These are phyloP conservation scores for Aspergillus sclerotioniger DNA, from an alignment of 495 filamentous ascomycete species.

Conservation along the genomic window DNA sequence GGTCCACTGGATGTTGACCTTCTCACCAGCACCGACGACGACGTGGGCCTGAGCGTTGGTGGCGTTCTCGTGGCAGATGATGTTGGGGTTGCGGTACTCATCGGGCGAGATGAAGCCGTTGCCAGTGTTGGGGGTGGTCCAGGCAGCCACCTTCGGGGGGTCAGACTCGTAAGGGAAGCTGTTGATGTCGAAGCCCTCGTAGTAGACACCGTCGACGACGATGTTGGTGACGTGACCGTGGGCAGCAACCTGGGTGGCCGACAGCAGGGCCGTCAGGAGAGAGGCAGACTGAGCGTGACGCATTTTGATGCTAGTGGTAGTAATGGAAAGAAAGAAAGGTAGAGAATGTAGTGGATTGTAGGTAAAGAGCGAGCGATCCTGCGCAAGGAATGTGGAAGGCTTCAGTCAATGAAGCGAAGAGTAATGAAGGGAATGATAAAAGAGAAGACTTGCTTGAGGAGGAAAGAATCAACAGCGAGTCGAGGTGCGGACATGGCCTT, in stretches of 20 bases:
- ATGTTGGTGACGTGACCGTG: constrained; percentile 55
- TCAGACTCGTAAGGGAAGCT: constrained; percentile 23
- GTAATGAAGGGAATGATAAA: background rate
- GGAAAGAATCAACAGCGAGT: background rate
- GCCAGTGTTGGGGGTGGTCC: constrained; percentile 48
- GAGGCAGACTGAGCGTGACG: constrained; percentile 8
- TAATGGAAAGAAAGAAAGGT: background rate
- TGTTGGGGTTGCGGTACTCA: constrained; percentile 47
- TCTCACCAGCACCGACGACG: constrained; percentile 47
- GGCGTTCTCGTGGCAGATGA: constrained; percentile 60
- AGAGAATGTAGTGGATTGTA: background rate
- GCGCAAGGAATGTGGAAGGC: constrained; percentile 4
- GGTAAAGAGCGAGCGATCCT: constrained; percentile 4
- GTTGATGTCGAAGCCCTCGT: constrained; percentile 27
- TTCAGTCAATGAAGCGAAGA: constrained; percentile 7
- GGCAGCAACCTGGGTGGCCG: constrained; percentile 41
- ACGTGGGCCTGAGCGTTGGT: constrained; percentile 46
- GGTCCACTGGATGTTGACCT: constrained; percentile 55
- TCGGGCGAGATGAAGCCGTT: constrained; percentile 52
- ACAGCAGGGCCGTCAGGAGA: constrained; percentile 21
- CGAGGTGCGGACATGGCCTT: background rate
- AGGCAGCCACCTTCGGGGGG: constrained; percentile 44
- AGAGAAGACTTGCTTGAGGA: constrained; percentile 1
- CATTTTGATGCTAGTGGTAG: constrained; percentile 1
- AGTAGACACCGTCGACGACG: constrained; percentile 49